These are phyloP conservation scores for Fraxinus albicans DNA, from an alignment of 305 asterid genomes.

Conservation along the genomic window DNA sequence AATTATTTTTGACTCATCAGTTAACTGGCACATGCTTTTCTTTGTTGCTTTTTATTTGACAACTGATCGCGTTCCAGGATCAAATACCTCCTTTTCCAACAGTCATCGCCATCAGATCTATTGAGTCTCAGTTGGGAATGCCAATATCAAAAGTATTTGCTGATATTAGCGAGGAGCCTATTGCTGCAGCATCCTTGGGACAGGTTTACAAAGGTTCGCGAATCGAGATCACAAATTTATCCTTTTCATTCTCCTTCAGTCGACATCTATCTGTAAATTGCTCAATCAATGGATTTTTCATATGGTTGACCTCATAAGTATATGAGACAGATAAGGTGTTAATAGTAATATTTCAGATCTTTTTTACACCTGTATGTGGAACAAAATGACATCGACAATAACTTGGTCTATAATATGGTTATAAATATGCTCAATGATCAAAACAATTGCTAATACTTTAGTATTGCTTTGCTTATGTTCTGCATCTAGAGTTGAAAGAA, in stretches of 20 bases:
- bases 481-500: neutral
- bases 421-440: neutral
- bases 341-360: neutral
- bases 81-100: constrained; percentile 98
- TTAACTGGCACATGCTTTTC: neutral
- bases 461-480: neutral
- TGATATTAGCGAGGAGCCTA: constrained; percentile 85
- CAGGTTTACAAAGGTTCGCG: constrained; percentile 94
- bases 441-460: neutral
- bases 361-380: neutral
- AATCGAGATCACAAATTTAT: constrained; percentile 23
- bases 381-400: neutral
- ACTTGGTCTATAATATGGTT: neutral
- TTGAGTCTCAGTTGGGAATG: constrained; percentile 85
- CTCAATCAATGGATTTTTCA: neutral
- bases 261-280: neutral
- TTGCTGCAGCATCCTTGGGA: constrained; percentile 98
- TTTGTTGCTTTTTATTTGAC: constrained; percentile 17
- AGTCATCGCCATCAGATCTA: constrained; percentile 67
- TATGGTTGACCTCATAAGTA: neutral
- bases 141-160: constrained; percentile 80
- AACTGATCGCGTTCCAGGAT: constrained; percentile 57
- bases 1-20: constrained; percentile 12
- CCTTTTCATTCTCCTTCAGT: neutral
- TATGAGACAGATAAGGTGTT: neutral